A percentile compares a stretch with the other conserved stretches of the same genome.
Conservation (phyloP, 1,284 basidiomycete species). For the Apiotrichum sp. region DNA sequence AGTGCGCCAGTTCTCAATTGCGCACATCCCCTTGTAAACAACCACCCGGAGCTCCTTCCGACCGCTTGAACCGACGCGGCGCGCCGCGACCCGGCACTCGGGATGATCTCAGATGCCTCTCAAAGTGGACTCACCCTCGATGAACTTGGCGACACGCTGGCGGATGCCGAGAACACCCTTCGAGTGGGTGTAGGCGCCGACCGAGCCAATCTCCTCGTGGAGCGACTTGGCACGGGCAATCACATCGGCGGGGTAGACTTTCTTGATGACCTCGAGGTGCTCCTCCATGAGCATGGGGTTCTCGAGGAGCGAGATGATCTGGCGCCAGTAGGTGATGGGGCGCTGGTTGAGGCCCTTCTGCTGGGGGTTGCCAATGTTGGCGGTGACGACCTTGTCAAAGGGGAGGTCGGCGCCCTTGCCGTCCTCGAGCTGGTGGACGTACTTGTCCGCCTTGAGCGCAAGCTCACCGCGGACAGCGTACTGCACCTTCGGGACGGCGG, state of each 20-base stretch:
- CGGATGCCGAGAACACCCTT: conserved; percentile 89
- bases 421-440: conserved; percentile 62
- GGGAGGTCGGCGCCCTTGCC: conserved; percentile 57
- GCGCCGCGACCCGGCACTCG: no score
- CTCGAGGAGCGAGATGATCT: conserved; percentile 72
- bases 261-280: conserved; percentile 53
- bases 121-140: conserved; percentile 57
- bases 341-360: conserved; percentile 89
- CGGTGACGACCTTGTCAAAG: conserved; percentile 83
- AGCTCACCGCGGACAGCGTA: conserved; percentile 97
- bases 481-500: conserved; percentile 76
- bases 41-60: no score
- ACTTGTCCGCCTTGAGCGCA: conserved; percentile 85
- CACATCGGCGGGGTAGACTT: conserved; percentile 79
- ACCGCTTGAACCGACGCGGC: no score
- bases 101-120: no score
- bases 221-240: conserved; percentile 75
- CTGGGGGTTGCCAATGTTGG: conserved; percentile 98
- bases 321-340: conserved; percentile 86
- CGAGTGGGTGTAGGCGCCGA: conserved; percentile 93
- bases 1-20: no score
- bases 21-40: no score
- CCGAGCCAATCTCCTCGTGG: conserved; percentile 78
- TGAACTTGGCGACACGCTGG: conserved; percentile 82
- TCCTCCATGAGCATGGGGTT: conserved; percentile 79